Conservation (phyloP, 1,284 basidiomycete species). For the Rhodotorula sp. region DNA sequence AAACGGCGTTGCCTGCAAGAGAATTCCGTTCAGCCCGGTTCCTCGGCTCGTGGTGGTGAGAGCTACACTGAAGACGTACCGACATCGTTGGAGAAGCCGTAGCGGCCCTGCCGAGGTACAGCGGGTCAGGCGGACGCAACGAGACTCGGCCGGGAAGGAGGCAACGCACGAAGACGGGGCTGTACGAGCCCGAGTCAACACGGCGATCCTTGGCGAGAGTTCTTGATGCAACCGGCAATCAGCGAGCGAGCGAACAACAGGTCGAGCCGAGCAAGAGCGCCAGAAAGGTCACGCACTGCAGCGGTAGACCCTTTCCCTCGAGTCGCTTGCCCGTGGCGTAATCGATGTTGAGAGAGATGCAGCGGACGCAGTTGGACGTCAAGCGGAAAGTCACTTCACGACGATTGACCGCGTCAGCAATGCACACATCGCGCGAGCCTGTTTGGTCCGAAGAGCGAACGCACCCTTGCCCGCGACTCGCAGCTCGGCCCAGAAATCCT, state of each 20-base stretch:
- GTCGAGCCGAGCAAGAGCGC: not conserved
- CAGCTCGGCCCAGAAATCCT: constrained; percentile 23
- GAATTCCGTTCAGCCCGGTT: too few relatives aligned
- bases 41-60: too few relatives aligned
- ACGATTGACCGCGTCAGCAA: too few relatives aligned
- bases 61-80: not conserved
- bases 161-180: constrained; percentile 19
- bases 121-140: not conserved
- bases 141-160: too few relatives aligned
- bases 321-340: constrained; percentile 13
- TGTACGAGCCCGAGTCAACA: constrained; percentile 17
- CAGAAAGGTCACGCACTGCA: constrained; percentile 1
- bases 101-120: constrained; percentile 9
- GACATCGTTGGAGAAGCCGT: constrained; percentile 21
- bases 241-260: not conserved
- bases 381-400: constrained; percentile 10
- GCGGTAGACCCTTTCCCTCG: not conserved
- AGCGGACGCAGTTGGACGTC: constrained; percentile 24
- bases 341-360: constrained; percentile 30
- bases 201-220: constrained; percentile 14
- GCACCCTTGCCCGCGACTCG: constrained; percentile 1
- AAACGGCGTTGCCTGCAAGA: constrained; percentile 3
- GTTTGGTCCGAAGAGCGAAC: too few relatives aligned
- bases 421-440: too few relatives aligned
- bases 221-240: not conserved